A percentile compares a stretch with the other conserved stretches of the same genome.
Evolutionary conservation across 768 basidiomycete genomes (phyloP).

Genomic region (Collybia mongolica): DNA sequence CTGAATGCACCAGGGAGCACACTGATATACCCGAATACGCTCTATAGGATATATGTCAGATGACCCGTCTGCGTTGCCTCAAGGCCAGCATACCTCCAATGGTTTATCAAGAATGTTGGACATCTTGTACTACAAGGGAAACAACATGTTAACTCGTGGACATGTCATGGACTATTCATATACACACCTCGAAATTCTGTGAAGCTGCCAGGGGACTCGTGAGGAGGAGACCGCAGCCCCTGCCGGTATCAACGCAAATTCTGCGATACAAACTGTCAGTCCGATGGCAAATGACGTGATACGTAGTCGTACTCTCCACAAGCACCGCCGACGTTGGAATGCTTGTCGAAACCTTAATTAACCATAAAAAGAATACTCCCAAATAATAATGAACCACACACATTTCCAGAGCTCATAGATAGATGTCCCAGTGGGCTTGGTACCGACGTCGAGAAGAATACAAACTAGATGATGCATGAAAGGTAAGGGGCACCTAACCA

Average conservation of each 20-base stretch:
- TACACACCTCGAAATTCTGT: constrained; percentile 84
- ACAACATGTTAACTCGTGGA: constrained; percentile 4
- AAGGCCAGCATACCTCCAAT: constrained; percentile 59
- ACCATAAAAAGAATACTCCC: not conserved
- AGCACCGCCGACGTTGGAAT: constrained; percentile 86
- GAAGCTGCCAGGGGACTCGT: constrained; percentile 84
- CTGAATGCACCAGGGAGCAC: constrained; percentile 93
- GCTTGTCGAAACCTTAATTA: constrained; percentile 71
- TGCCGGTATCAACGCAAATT: constrained; percentile 81
- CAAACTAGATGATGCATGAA: constrained; percentile 52
- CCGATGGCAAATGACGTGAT: not conserved
- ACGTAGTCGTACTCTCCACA: constrained; percentile 76
- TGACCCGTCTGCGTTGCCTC: not conserved
- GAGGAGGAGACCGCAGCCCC: constrained; percentile 67
- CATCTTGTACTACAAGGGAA: constrained; percentile 74
- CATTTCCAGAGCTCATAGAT: constrained; percentile 99
- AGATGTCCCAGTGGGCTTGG: constrained; percentile 90
- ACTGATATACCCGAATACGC: constrained; percentile 84
- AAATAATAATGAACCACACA: constrained; percentile 14
- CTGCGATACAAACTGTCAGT: constrained; percentile 28
- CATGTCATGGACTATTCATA: not conserved
- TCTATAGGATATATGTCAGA: constrained; percentile 32
- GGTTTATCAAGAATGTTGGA: constrained; percentile 97
- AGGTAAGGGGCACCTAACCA: not conserved
- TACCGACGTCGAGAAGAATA: constrained; percentile 91